Evolutionary conservation across 2,329 filamentous ascomycete genomes (phyloP), one percentile per base, ranked within the genome.

Genomic region (Scedosporium apiospermum): DNA sequence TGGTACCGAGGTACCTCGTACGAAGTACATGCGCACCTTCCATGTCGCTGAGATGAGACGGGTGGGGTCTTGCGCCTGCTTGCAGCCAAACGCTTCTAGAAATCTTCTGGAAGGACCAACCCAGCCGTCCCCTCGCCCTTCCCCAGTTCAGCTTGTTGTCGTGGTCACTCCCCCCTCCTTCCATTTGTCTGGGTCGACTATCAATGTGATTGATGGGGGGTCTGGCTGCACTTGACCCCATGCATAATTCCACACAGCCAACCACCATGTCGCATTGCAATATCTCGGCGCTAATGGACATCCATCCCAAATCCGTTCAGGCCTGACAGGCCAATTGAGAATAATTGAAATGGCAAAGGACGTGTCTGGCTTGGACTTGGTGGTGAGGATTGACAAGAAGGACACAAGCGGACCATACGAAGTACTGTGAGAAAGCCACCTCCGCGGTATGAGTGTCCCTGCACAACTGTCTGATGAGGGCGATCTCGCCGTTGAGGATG

Each of bases 21-120:
- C 23, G 23, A 23, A 23, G 23, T 23, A 38, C 57, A 38, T 21
- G 38, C 12, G n/a, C 30, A 41, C 16, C 30, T 23, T 23, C 30
- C 9, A 27, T 46, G 12, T 46, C 38, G n/a, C 38, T 23, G 23
- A 59, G 57, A 21, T 41, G 16, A 27, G 51, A 55, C 18, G 51
- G 51, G 23, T 23, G 18, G 18, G 12, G 18, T 55, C n/a, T 59
- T 27, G 30, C 38, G 41, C 42, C 34, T 38, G 46, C 58, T 18
- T 49, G 58, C 41, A 60, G 41, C 41, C 16, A 26, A 49, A 30
- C 58, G 42, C 41, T 60, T 60, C 58, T 49, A 18, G 41, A 60
- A 60, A 30, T 12, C 58, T 60, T 60, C 58, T 60, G 41, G 58
- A 60, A 58, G 57, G 51, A 55, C 18, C 51, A 14, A 18, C 51